A percentile compares a stretch with the other conserved stretches of the same genome.
Conservation (phyloP, 192 early-diverging fungal species). For the Coemansia sp. region DNA sequence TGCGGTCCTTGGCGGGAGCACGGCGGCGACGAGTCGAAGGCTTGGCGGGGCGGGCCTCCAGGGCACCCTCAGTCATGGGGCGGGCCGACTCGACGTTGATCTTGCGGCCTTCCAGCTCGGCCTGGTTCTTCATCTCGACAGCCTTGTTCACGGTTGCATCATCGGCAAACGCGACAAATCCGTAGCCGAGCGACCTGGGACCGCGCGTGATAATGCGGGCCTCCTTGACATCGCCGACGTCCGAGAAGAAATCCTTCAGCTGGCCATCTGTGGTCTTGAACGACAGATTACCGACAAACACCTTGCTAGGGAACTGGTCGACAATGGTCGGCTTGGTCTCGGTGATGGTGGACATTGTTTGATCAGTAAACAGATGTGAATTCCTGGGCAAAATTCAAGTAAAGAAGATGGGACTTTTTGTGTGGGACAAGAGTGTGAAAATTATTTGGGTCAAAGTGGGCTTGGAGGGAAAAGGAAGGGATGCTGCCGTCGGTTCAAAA, state of each 20-base stretch:
- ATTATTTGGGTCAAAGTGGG: slow-evolving; percentile 1
- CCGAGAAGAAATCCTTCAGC: slow-evolving; percentile 75
- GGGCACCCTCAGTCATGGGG: slow-evolving; percentile 53
- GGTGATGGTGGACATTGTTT: slow-evolving; percentile 38
- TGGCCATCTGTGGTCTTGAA: slow-evolving; percentile 83
- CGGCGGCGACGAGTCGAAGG: slow-evolving; percentile 33
- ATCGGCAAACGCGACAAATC: slow-evolving; percentile 85
- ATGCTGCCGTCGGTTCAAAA: background rate
- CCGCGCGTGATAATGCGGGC: slow-evolving; percentile 83
- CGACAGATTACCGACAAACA: slow-evolving; percentile 95
- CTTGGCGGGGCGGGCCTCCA: slow-evolving; percentile 31
- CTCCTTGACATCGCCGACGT: slow-evolving; percentile 68
- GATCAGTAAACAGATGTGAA: slow-evolving; percentile 4
- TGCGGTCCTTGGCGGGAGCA: slow-evolving; percentile 20
- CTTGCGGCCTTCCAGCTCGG: slow-evolving; percentile 81
- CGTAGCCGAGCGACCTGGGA: slow-evolving; percentile 86
- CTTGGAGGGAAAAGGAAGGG: background rate
- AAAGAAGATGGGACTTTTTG: background rate
- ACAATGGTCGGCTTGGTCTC: slow-evolving; percentile 25
- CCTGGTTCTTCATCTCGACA: slow-evolving; percentile 69
- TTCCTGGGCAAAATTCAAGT: slow-evolving; percentile 10
- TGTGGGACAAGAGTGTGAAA: background rate
- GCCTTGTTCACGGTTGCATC: slow-evolving; percentile 73
- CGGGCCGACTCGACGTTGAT: slow-evolving; percentile 92
- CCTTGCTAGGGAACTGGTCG: slow-evolving; percentile 65